Conservation (phyloP, 176 grass and related monocot species). For the Juncus inflexus region DNA sequence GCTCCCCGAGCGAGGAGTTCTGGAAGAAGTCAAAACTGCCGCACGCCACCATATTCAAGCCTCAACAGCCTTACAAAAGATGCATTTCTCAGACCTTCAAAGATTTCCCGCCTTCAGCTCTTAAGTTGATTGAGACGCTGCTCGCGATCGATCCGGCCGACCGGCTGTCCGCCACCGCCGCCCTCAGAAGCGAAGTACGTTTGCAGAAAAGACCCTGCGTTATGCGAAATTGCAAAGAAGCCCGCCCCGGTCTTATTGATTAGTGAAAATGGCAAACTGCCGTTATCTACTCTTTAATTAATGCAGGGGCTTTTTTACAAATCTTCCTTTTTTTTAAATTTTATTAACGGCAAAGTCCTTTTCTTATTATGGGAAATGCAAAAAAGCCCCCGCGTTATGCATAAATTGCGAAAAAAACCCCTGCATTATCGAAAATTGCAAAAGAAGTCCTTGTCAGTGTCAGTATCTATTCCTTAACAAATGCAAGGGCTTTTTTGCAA, state of each 20-base stretch:
- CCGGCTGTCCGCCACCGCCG: conserved; percentile 59
- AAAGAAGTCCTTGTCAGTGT: no score
- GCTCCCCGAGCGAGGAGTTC: conserved; percentile 79
- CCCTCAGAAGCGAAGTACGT: conserved; percentile 72
- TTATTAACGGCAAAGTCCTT: no score
- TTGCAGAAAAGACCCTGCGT: no score
- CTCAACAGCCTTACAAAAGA: conserved; percentile 77
- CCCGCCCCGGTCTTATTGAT: no score
- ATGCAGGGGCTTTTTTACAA: no score
- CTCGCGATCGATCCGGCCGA: conserved; percentile 77
- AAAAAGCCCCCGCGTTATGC: no score
- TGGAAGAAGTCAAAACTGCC: conserved; percentile 80
- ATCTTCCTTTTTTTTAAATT: no score
- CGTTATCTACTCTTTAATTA: not conserved
- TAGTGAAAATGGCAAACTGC: not conserved
- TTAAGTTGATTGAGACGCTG: conserved; percentile 67
- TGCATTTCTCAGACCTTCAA: conserved; percentile 63
- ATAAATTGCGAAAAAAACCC: no score
- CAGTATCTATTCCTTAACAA: no score
- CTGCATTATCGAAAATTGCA: no score
- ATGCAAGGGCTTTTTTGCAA: not conserved
- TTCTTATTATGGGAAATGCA: no score
- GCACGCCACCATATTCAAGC: conserved; percentile 83
- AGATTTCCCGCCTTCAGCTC: conserved; percentile 66
- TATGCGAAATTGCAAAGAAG: not conserved